Evolutionary conservation across 192 early-diverging fungal genomes (phyloP).

Genomic region (Linnemannia zychae): DNA sequence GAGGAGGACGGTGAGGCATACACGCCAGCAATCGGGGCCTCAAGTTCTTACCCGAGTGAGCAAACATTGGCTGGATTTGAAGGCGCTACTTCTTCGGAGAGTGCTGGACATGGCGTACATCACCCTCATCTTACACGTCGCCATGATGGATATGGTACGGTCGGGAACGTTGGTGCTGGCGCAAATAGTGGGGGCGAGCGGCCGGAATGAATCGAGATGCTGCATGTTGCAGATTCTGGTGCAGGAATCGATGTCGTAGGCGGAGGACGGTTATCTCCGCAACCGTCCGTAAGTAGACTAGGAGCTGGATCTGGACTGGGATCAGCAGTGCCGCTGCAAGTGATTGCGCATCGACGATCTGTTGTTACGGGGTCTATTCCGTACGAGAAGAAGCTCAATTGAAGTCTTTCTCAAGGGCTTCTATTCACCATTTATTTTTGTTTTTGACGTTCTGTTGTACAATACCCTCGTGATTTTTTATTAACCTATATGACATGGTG

Average conservation of each 20-base stretch:
- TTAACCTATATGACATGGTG: no score
- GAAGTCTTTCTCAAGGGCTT: neutral
- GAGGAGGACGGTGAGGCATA: constrained; percentile 12
- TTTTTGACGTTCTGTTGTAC: neutral
- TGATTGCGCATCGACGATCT: neutral
- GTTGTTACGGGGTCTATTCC: neutral
- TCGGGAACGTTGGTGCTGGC: neutral
- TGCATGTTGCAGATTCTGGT: neutral
- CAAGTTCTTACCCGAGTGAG: constrained; percentile 1
- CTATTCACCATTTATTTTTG: constrained; percentile 2
- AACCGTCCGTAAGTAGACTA: neutral
- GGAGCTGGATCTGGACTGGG: neutral
- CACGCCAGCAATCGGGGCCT: constrained; percentile 5
- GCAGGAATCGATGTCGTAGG: neutral
- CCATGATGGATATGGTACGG: constrained; percentile 41
- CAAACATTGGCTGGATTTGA: neutral
- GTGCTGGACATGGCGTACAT: neutral
- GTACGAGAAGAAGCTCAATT: constrained; percentile 32
- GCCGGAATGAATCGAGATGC: constrained; percentile 31
- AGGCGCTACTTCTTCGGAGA: neutral
- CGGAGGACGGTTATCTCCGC: neutral
- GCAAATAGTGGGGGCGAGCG: neutral
- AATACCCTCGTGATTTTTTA: no score
- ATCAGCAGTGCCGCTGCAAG: neutral
- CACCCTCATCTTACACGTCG: constrained; percentile 19